Percentiles rank a stretch among this genome's conserved stretches.
These are phyloP conservation scores for Rhodotorula glutinis DNA, from an alignment of 1,284 basidiomycete species.

Conservation along the genomic window DNA sequence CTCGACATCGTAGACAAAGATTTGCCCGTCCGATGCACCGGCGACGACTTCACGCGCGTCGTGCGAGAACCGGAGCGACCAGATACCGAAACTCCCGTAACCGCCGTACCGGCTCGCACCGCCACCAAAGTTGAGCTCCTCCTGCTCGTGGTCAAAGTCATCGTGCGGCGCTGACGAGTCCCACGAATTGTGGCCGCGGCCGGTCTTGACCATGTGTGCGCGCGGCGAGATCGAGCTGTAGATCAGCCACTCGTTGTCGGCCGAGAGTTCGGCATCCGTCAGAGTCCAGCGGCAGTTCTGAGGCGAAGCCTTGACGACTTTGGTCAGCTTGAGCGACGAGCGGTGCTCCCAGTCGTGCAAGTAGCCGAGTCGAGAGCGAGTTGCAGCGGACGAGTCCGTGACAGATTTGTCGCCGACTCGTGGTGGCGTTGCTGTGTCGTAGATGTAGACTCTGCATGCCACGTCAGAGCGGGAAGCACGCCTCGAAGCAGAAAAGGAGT, in stretches of 20 bases:
- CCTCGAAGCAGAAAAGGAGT: slow-evolving; percentile 17
- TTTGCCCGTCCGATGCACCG: slow-evolving; percentile 58
- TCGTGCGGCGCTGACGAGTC: background rate
- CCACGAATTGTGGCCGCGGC: slow-evolving; percentile 58
- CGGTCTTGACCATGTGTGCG: slow-evolving; percentile 80
- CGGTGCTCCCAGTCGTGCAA: slow-evolving; percentile 28
- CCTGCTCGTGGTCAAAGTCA: slow-evolving; percentile 55
- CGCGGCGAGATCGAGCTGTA: slow-evolving; percentile 71
- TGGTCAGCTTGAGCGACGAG: slow-evolving; percentile 62
- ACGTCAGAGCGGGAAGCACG: slow-evolving; percentile 39
- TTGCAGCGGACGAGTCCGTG: slow-evolving; percentile 16
- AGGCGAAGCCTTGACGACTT: slow-evolving; percentile 71
- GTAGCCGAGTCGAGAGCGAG: background rate
- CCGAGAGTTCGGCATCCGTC: slow-evolving; percentile 88
- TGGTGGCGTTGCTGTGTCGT: slow-evolving; percentile 67
- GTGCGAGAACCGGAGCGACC: slow-evolving; percentile 91
- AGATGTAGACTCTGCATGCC: slow-evolving; percentile 55
- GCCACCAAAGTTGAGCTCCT: slow-evolving; percentile 66
- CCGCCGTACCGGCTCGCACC: slow-evolving; percentile 34
- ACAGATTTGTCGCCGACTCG: slow-evolving; percentile 36
- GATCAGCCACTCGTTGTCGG: slow-evolving; percentile 88
- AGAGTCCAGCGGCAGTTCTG: slow-evolving; percentile 69
- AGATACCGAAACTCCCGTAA: slow-evolving; percentile 58
- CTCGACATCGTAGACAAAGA: slow-evolving; percentile 88
- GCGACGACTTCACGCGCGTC: slow-evolving; percentile 85